Percentiles rank a stretch among this genome's conserved stretches.
These are phyloP conservation scores for Prasinococcaceae sp. DNA, from an alignment of 139 green algal species.

Conservation along the genomic window DNA sequence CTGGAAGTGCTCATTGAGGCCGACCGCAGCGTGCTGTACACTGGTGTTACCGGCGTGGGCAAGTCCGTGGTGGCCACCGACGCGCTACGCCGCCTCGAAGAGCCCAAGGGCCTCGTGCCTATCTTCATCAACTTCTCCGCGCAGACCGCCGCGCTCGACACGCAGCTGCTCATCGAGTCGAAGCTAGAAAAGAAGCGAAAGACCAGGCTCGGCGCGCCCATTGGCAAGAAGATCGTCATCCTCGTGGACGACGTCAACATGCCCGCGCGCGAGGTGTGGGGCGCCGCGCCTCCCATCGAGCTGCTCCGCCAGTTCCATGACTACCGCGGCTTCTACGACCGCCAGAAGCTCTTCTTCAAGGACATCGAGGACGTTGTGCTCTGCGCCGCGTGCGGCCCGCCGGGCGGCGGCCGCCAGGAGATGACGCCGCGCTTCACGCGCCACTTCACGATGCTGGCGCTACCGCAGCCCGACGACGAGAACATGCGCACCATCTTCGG, in stretches of 20 bases:
- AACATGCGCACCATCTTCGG: conserved; percentile 60
- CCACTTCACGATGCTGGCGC: conserved; percentile 67
- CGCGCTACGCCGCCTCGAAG: conserved; percentile 32
- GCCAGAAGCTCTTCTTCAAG: conserved; percentile 74
- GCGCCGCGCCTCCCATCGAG: conserved; percentile 67
- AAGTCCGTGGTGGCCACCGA: conserved; percentile 52
- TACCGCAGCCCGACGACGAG: conserved; percentile 42
- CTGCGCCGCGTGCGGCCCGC: conserved; percentile 50
- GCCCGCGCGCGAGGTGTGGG: conserved; percentile 61
- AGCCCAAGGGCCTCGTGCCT: conserved; percentile 33
- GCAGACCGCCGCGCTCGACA: conserved; percentile 55
- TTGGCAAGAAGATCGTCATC: conserved; percentile 60
- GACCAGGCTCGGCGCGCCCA: conserved; percentile 48
- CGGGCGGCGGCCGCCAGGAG: conserved; percentile 57
- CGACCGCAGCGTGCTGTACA: conserved; percentile 50
- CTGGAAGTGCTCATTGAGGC: conserved; percentile 49
- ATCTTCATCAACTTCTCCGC: conserved; percentile 65
- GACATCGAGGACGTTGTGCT: conserved; percentile 54
- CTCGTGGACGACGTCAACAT: conserved; percentile 87
- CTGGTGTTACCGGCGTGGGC: conserved; percentile 55
- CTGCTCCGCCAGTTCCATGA: conserved; percentile 73
- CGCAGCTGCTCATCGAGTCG: conserved; percentile 55
- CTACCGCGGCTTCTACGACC: conserved; percentile 56
- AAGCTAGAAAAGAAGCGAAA: conserved; percentile 75
- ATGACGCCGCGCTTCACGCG: conserved; percentile 56